Base-by-base conservation (phyloP, 2,329 filamentous ascomycete species). In the Huntiella moniliformis region DNA sequence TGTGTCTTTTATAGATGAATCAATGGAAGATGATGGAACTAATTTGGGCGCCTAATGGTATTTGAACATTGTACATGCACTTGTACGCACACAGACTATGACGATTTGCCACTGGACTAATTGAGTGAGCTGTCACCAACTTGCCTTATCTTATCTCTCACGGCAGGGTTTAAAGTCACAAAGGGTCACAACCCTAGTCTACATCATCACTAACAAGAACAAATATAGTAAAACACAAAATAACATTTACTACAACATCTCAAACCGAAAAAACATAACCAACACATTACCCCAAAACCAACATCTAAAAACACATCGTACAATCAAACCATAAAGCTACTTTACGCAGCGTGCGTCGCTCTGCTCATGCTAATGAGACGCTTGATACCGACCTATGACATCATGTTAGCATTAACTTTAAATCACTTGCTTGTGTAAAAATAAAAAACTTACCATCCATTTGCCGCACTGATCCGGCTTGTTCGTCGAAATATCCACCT, bases 381-480 rank as follows among this genome's bases (percentile, higher is more conserved):
- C 63, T 85, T 86, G 38, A 86, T 73, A 56, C 81, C 81, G 54
- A 81, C 75, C 78, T 82, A 51, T 38, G 50, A 42, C 4, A 13
- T 36, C 10, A 10, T 22, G 56, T 75, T 65, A 75, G 67, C 52
- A 50, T 49, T 28, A 40, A 13, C 11, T 16, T 44, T 45, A 11
- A 22, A 43, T 40, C 28, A 13, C 13, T 41, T 31, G 5, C 12
- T 12, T 12, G 13, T 17, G 8, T 31, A 32, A 5, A 28, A n/a
- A 44, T 28, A 5, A 8, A 22, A 10, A 43, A 66, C 77, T 67
- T 67, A 86, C 82, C 80, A 88, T 87, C 83, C 83, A 88, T 57
- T 83, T 79, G 46, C 81, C 81, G 58, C 82, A 86, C 58, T 88
- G 81, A 39, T 85, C 79, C 1, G 74, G 80, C 65, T 80, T 81